Conservation (phyloP, 2,329 filamentous ascomycete genomes). For the Cercospora sesami region DNA sequence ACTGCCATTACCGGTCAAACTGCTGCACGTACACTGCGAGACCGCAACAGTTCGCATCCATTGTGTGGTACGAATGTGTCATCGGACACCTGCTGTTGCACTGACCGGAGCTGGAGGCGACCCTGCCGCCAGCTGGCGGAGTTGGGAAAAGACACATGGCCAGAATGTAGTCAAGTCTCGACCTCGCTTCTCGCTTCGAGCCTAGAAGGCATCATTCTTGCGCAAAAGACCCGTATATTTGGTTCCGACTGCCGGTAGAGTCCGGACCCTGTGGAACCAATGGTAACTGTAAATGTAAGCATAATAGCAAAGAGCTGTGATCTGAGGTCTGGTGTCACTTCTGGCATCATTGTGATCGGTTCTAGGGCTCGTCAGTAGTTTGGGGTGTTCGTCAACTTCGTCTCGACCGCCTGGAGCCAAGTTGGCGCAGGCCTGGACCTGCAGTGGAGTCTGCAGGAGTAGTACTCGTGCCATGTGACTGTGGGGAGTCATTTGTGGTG, state of each 20-base stretch:
- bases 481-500: slow-evolving; percentile 2
- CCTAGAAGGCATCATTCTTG: background rate
- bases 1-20: background rate
- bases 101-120: background rate
- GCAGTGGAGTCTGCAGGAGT: background rate
- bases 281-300: slow-evolving; percentile 15
- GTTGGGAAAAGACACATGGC: background rate
- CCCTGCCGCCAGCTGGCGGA: background rate
- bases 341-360: background rate
- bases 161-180: background rate
- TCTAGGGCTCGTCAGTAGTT: background rate
- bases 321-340: background rate
- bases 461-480: slow-evolving; percentile 3
- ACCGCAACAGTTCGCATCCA: background rate
- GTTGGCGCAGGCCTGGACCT: background rate
- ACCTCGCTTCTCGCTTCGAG: background rate
- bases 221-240: background rate
- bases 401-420: background rate
- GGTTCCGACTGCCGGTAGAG: background rate
- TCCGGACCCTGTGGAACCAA: background rate
- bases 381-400: background rate
- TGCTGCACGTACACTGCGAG: background rate
- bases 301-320: slow-evolving; percentile 4
- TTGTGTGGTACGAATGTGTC: background rate
- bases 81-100: background rate